phyloP scores from a whole-genome alignment of 139 green algal species.

The Mesotaenium endlicherianum region DNA sequence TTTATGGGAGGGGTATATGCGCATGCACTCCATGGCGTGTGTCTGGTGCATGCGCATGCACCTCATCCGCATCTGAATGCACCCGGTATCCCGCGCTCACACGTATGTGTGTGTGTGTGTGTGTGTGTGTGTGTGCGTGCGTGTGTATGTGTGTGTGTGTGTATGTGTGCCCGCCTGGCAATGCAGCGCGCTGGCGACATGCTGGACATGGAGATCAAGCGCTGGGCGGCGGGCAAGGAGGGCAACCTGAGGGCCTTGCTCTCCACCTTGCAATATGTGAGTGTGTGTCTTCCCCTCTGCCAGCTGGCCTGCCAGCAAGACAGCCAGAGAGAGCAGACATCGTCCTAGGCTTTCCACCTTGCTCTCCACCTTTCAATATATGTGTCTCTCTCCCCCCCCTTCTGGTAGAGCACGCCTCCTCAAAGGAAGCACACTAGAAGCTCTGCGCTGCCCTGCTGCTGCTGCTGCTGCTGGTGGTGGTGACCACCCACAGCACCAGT shows the following conservation, averaged over 20 bases:
- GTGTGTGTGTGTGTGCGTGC: background rate
- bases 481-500: too few relatives aligned
- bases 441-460: too few relatives aligned
- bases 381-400: too few relatives aligned
- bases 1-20: too few relatives aligned
- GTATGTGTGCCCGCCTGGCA: background rate
- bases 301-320: too few relatives aligned
- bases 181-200: constrained; percentile 28
- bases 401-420: too few relatives aligned
- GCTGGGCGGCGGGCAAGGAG: constrained; percentile 47
- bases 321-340: too few relatives aligned
- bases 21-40: background rate
- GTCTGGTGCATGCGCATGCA: background rate
- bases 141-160: background rate
- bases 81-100: background rate
- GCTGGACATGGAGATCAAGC: constrained; percentile 43
- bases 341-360: too few relatives aligned
- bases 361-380: too few relatives aligned
- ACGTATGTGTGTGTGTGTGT: background rate
- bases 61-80: background rate
- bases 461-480: too few relatives aligned
- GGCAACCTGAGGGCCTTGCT: constrained; percentile 44
- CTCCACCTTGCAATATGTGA: constrained; percentile 47
- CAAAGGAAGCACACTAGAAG: too few relatives aligned
- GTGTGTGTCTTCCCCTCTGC: background rate